These are phyloP conservation scores for Vanrija sp. DNA, from an alignment of 1,284 basidiomycete species.

Conservation along the genomic window DNA sequence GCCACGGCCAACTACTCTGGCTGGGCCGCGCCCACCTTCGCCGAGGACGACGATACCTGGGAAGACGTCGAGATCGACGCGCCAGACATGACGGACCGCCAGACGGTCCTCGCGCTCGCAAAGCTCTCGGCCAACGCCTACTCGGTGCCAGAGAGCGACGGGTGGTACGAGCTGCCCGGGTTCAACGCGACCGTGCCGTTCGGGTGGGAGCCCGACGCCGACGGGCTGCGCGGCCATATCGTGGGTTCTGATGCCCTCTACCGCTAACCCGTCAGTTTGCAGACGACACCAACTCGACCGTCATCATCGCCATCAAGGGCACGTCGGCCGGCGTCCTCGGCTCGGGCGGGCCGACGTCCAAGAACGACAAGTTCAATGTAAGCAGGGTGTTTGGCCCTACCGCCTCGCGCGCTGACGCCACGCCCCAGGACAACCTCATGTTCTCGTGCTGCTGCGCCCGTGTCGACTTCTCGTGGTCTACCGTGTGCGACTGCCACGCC, in stretches of 20 bases:
- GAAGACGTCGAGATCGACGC: slow-evolving; percentile 52
- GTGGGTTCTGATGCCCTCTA: slow-evolving; percentile 19
- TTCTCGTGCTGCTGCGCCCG: slow-evolving; percentile 98
- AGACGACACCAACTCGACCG: slow-evolving; percentile 73
- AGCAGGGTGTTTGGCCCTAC: slow-evolving; percentile 13
- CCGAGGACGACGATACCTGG: slow-evolving; percentile 35
- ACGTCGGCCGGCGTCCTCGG: slow-evolving; percentile 78
- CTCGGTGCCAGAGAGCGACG: slow-evolving; percentile 56
- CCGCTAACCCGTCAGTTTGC: slow-evolving; percentile 56
- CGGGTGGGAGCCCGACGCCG: slow-evolving; percentile 83
- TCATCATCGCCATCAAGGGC: slow-evolving; percentile 90
- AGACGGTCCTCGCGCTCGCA: slow-evolving; percentile 75
- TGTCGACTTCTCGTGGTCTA: slow-evolving; percentile 90
- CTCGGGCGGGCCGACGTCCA: slow-evolving; percentile 75
- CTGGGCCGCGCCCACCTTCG: slow-evolving; percentile 6
- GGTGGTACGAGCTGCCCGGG: slow-evolving; percentile 71
- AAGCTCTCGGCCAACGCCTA: slow-evolving; percentile 97
- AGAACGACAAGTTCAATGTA: slow-evolving; percentile 84
- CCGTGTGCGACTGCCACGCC: slow-evolving; percentile 88
- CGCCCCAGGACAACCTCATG: slow-evolving; percentile 76
- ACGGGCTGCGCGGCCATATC: slow-evolving; percentile 88
- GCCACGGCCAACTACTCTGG: slow-evolving; percentile 5
- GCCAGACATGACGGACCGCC: slow-evolving; percentile 65
- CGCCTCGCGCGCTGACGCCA: not conserved
- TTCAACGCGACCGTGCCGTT: slow-evolving; percentile 73